These are phyloP conservation scores for Saccharomyces pastorianus DNA, from an alignment of 1,139 yeast species.

Conservation along the genomic window DNA sequence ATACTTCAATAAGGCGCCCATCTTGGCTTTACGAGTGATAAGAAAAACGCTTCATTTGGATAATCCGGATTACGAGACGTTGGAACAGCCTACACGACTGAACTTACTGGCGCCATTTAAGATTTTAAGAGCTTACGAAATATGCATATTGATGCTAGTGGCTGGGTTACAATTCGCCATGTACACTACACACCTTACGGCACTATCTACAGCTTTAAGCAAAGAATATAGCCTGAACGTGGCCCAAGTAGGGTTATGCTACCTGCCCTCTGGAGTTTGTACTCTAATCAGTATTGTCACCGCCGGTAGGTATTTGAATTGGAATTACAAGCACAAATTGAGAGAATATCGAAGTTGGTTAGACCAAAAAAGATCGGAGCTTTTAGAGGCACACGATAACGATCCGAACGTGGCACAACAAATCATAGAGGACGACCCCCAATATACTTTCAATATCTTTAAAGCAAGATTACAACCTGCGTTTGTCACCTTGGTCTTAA, in stretches of 20 bases:
- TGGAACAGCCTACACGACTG: conserved; percentile 27
- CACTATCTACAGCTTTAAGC: conserved; percentile 49
- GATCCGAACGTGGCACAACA: conserved; percentile 18
- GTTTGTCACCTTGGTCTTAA: conserved; percentile 30
- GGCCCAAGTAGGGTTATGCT: conserved; percentile 55
- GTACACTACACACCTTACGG: conserved; percentile 62
- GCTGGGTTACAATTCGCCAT: conserved; percentile 54
- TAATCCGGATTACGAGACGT: conserved; percentile 28
- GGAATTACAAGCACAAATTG: conserved; percentile 33
- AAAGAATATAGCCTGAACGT: conserved; percentile 43
- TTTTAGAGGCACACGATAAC: conserved; percentile 20
- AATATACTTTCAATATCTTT: conserved; percentile 37
- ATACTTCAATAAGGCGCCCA: conserved; percentile 38
- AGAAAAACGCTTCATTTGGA: conserved; percentile 26
- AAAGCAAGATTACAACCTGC: conserved; percentile 33
- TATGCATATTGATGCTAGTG: conserved; percentile 23
- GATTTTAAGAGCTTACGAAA: conserved; percentile 35
- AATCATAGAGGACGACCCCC: conserved; percentile 14
- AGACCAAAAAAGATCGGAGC: conserved; percentile 14
- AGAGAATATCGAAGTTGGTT: conserved; percentile 19
- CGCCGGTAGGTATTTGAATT: conserved; percentile 43
- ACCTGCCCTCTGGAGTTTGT: conserved; percentile 53
- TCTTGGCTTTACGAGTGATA: conserved; percentile 25
- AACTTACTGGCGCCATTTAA: conserved; percentile 42
- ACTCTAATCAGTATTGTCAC: conserved; percentile 44